Conservation (phyloP, 495 filamentous ascomycete species). For the Cetradonia linearis region DNA sequence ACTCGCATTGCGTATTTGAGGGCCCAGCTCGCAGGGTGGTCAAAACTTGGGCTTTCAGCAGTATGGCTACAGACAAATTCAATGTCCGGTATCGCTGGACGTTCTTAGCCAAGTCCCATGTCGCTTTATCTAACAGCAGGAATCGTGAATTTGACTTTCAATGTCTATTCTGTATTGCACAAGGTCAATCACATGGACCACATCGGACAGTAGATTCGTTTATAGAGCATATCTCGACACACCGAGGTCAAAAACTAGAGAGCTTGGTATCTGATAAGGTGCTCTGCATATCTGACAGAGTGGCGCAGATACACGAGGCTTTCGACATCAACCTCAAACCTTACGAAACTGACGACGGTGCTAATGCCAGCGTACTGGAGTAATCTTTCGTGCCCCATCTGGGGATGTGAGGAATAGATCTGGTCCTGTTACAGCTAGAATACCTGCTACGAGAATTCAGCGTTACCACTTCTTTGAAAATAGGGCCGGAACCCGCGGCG, state of each 20-base stretch:
- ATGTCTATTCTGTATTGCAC: conserved; percentile 37
- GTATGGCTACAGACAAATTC: conserved; percentile 18
- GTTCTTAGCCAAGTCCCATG: conserved; percentile 41
- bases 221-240: conserved; percentile 33
- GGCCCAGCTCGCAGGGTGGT: conserved; percentile 24
- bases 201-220: conserved; percentile 32
- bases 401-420: not conserved
- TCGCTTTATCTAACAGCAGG: conserved; percentile 26
- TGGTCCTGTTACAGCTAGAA: not conserved
- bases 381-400: not conserved
- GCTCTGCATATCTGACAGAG: conserved; percentile 26
- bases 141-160: conserved; percentile 27
- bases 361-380: not conserved
- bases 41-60: conserved; percentile 27
- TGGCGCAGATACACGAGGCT: conserved; percentile 27
- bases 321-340: conserved; percentile 34
- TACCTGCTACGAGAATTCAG: no score
- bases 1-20: conserved; percentile 33
- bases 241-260: conserved; percentile 21
- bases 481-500: not conserved
- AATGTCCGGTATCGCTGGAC: conserved; percentile 36
- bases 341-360: not conserved
- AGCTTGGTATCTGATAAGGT: conserved; percentile 18
- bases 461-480: no score
- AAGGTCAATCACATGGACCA: conserved; percentile 25